These are phyloP conservation scores for Daldinia loculata DNA, from an alignment of 495 filamentous ascomycete genomes.

Conservation along the genomic window DNA sequence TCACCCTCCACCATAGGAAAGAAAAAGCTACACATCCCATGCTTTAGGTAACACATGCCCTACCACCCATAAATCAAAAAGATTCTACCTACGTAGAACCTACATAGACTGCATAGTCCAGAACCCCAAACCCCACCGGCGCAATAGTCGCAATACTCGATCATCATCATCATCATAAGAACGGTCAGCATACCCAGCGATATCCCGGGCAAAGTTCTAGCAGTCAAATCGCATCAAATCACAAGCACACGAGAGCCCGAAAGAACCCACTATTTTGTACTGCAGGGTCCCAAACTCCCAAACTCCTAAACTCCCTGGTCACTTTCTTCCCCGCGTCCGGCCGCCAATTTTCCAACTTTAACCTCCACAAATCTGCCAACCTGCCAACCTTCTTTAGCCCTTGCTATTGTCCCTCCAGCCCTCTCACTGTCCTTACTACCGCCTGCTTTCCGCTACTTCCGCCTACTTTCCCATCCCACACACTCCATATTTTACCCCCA, in stretches of 20 bases:
- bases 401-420: not conserved
- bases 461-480: not conserved
- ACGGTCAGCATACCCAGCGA: constrained; percentile 28
- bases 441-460: not conserved
- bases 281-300: constrained; percentile 35
- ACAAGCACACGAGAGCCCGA: constrained; percentile 22
- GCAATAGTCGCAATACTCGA: constrained; percentile 2
- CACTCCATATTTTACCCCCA: not conserved
- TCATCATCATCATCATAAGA: constrained; percentile 13
- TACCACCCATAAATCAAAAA: constrained; percentile 24
- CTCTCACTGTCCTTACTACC: not conserved
- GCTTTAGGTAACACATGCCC: not conserved
- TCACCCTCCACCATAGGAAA: constrained; percentile 5
- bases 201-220: not conserved
- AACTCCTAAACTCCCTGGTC: constrained; percentile 8
- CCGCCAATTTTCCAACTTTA: constrained; percentile 34
- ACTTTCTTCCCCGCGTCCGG: constrained; percentile 35
- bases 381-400: constrained; percentile 21
- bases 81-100: not conserved
- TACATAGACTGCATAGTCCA: not conserved
- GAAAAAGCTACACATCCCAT: not conserved
- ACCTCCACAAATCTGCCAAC: constrained; percentile 39
- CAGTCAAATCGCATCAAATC: constrained; percentile 10
- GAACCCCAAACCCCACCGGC: constrained; percentile 7
- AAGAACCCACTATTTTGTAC: constrained; percentile 33